These are phyloP conservation scores for Auricularia sp. DNA, from an alignment of 768 basidiomycete genomes.

Conservation along the genomic window DNA sequence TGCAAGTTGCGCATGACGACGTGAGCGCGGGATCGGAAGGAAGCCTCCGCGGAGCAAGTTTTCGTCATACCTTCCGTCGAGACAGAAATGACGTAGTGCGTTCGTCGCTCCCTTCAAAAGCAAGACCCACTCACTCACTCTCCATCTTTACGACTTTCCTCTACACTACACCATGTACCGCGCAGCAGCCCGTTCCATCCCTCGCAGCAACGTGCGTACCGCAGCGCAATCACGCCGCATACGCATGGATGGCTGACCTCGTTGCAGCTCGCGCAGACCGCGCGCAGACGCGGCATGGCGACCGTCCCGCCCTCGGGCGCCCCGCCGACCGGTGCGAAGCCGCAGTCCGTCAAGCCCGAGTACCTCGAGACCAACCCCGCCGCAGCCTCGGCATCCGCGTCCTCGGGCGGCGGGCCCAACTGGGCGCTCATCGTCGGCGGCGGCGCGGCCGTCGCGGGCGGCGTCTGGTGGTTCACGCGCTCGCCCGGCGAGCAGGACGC, in stretches of 20 bases:
- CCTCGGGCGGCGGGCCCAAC: neutral
- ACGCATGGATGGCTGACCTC: neutral
- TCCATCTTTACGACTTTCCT: neutral
- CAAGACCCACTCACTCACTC: neutral
- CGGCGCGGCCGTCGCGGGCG: neutral
- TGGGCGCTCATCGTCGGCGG: neutral
- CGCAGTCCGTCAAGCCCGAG: neutral
- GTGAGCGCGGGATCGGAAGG: no score
- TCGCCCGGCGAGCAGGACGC: neutral
- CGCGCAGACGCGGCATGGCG: neutral
- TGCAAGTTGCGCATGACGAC: no score
- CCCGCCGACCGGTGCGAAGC: neutral
- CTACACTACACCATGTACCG: neutral
- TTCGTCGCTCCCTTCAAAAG: no score
- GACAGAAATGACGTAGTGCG: no score
- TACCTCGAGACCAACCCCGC: neutral
- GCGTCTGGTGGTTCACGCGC: neutral
- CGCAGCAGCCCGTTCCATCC: neutral
- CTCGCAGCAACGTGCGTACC: neutral
- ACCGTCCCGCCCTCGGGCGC: neutral
- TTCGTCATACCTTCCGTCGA: no score
- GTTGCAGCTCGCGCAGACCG: neutral
- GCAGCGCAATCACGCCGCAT: neutral
- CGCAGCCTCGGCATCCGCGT: no score
- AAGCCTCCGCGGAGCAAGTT: no score